phyloP scores from a whole-genome alignment of 805 yeast species.

The Metschnikowia kofuensis region DNA sequence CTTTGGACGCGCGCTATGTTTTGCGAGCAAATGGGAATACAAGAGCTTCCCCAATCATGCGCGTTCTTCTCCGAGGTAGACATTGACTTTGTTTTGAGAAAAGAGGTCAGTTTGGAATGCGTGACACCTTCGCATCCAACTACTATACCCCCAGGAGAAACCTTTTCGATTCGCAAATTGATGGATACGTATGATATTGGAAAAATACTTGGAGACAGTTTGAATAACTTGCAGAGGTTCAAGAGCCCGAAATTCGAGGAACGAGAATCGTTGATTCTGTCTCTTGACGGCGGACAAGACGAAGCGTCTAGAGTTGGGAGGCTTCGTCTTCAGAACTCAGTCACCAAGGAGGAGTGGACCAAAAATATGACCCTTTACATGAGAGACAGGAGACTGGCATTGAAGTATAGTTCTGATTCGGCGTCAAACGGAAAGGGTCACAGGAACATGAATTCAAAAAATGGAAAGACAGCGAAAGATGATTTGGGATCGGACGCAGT shows the following conservation, averaged over 20 bases:
- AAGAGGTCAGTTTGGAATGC: conserved; percentile 90
- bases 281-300: conserved; percentile 17
- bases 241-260: conserved; percentile 9
- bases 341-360: conserved; percentile 25
- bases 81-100: conserved; percentile 81
- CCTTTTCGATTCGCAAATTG: conserved; percentile 57
- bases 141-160: conserved; percentile 71
- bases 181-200: conserved; percentile 32
- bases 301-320: conserved; percentile 20
- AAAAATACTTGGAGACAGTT: conserved; percentile 9
- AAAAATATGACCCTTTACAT: conserved; percentile 4
- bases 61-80: conserved; percentile 96
- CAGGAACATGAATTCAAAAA: neutral
- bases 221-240: conserved; percentile 11
- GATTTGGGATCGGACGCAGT: neutral
- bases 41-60: conserved; percentile 88
- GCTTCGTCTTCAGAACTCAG: conserved; percentile 28
- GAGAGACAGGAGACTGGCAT: conserved; percentile 5
- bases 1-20: conserved; percentile 96
- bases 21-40: conserved; percentile 85
- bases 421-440: neutral
- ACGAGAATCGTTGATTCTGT: conserved; percentile 16
- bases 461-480: neutral
- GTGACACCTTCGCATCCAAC: conserved; percentile 81
- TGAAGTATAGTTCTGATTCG: conserved; percentile 1